Evolutionary conservation across 2,329 filamentous ascomycete genomes (phyloP).

Genomic region (Penicillium janthinellum): DNA sequence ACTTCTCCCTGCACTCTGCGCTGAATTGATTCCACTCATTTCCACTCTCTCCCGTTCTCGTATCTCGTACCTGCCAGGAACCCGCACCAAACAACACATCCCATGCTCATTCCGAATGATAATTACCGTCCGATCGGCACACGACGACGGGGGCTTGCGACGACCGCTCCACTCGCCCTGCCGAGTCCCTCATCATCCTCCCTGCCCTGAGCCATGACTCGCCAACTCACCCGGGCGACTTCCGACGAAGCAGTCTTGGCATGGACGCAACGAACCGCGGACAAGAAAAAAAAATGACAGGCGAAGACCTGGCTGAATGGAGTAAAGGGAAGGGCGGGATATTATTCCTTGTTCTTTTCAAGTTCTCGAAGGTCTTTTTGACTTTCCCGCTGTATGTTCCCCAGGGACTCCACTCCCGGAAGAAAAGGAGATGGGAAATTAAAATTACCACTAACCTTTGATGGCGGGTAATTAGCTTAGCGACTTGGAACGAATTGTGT

Average conservation of each 20-base stretch:
- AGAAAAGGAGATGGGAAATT: background rate
- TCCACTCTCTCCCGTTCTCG: background rate
- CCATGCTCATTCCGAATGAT: background rate
- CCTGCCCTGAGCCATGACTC: slow-evolving; percentile 11
- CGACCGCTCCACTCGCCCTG: slow-evolving; percentile 17
- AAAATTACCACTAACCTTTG: background rate
- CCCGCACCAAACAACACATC: background rate
- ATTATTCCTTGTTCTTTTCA: background rate
- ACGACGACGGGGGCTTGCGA: slow-evolving; percentile 11
- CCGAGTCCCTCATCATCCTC: slow-evolving; percentile 13
- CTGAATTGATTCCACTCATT: background rate
- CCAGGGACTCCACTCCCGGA: background rate
- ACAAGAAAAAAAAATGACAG: background rate
- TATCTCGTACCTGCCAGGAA: slow-evolving; percentile 1
- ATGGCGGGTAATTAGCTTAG: background rate
- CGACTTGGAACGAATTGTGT: background rate
- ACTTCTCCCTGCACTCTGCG: background rate
- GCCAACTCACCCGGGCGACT: slow-evolving; percentile 6
- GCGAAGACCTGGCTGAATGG: background rate
- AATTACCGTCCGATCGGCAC: slow-evolving; percentile 4
- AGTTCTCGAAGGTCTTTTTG: background rate
- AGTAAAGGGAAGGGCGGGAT: background rate
- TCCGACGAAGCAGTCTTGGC: slow-evolving; percentile 13
- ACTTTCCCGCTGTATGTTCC: background rate
- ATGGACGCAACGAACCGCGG: background rate